Base-by-base conservation (phyloP, 257 asterid genomes). In the Nicotiana attenuata region DNA sequence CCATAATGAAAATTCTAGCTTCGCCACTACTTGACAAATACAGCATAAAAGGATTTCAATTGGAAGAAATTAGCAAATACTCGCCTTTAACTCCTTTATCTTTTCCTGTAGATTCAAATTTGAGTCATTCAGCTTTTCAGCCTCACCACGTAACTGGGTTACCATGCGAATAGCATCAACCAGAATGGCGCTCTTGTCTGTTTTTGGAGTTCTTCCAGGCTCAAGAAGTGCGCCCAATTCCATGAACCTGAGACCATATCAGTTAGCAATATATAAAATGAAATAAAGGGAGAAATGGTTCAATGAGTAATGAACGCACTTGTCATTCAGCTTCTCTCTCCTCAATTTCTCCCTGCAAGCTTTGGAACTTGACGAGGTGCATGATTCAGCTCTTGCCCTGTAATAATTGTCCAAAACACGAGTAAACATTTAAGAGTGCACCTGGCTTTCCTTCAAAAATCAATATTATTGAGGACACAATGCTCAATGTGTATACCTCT, bases 281-380 rank as follows among this genome's bases (percentile, higher is more conserved):
- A 57, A 81, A 63, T 28, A 66, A 38, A 65, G 57, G 81, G 84
- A 1, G 22, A 73, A 50, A 73, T 73, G 61, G 61, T 0, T 73
- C 61, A 65, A 73, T 52, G 64, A 80, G 69, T 80, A 66, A 59
- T 5, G 26, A 82, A 81, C 89, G 19, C 80, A 93, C 98, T 91
- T 92, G 90, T 93, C 98, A 85, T 95, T 95, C 60, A 95, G 97
- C 85, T 85, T 92, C 85, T 95, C 98, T 85, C 98, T 86, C 63
- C 98, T 92, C 78, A 87, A 87, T 87, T 93, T 95, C 92, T 95
- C 98, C 89, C 98, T 89, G 92, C 96, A 90, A 20, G 98, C 98
- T 89, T 95, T 95, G 88, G 98, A 91, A 86, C 91, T 91, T 77
- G 98, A 88, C 33, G 92, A 82, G 82, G 86, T 87, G 78, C 93